Evolutionary conservation across 2,329 filamentous ascomycete species (phyloP), one percentile per base, ranked within the genome.

Genomic region (Alternaria sp.): DNA sequence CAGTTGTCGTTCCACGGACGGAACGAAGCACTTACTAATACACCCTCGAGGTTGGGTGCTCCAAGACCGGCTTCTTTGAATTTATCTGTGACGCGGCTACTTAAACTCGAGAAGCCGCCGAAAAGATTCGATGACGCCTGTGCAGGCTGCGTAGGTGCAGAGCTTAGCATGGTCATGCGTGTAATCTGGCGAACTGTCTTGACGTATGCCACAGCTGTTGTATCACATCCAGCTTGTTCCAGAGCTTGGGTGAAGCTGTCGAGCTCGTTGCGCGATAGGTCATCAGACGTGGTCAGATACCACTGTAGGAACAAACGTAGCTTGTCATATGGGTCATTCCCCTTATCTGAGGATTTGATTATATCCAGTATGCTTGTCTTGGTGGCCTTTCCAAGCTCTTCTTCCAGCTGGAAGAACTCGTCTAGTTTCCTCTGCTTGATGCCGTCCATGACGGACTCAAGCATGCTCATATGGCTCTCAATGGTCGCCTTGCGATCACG

Each of bases 101-200:
- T 95, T 63, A 99, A 91, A 41, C 90, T 92, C 29, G 90, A 95
- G 81, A 99, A 97, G 46, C 93, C 93, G 21, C 92, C 90, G 81
- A 99, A 97, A 14, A 99, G 84, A 70, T 97, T 92, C 5, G 86
- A 88, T 3, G 91, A 77, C 65, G 87, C 86, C 68, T 89, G 85
- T 17, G 85, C 82, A 13, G 87, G 81, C 60, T 90, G 83, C 13
- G 85, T 83, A 9, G 91, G 88, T 29, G 93, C 89, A 1, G 93
- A 96, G 4, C 93, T 92, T 77, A 99, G 90, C 86, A 98, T 97
- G 13, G 94, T 98, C 92, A 98, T 97, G 64, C 95, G 92, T 5
- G 94, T 98, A 50, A 96, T 93, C 66, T 96, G 92, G 60, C 94
- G 92, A 51, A 98, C 91, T 88, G 72, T 67, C 51, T 71, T 89